Base-by-base conservation (phyloP, 495 filamentous ascomycete genomes). In the Glutinoglossum americanum region DNA sequence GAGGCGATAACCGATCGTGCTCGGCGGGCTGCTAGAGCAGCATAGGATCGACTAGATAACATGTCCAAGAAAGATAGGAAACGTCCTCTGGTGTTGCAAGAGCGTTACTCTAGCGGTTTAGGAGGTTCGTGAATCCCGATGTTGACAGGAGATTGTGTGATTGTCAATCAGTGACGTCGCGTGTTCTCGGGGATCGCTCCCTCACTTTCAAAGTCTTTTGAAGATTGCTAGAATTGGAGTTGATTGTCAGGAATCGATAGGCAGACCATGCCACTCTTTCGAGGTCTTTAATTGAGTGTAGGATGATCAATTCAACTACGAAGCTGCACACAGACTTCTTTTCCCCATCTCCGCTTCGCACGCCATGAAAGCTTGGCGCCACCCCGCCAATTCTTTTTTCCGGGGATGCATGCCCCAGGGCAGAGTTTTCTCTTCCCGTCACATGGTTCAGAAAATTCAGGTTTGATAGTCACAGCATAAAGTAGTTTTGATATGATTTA, bases 21-120 rank as follows among this genome's bases (percentile, higher is more conserved):
- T 9, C 54, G 32, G 17, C 54, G 54, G 41, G 54, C 30, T 39
- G 54, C 54, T 17, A 56, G 32, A 56, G 54, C 17, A 33, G 54
- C 32, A 41, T 27, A 56, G 54, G 19, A 56, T 6, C 54, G 54
- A 8, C 11, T 10, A 13, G 30, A 21, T 37, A 56, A 5, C 54
- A 56, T 56, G 30, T 37, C 15, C 27, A 27, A 30, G 8, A 10
- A 27, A 32, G 25, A 17, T 30, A 32, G 11, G 13, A 30, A 6
- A 3, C 15, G 10, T 17, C 23, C 30, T 3, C 49, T 15, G 10
- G 37, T 3, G 13, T 7, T 32, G 19, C 15, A 19, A 21, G 13
- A 28, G 19, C 4, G 17, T n/a, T 30, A 6, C 1, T 30, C 28
- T 15, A 25, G 7, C 7, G 13, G 7, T 10, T 6, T 51, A n/a